phyloP scores from a whole-genome alignment of 129 eudicot genomes.

The Centella asiatica region DNA sequence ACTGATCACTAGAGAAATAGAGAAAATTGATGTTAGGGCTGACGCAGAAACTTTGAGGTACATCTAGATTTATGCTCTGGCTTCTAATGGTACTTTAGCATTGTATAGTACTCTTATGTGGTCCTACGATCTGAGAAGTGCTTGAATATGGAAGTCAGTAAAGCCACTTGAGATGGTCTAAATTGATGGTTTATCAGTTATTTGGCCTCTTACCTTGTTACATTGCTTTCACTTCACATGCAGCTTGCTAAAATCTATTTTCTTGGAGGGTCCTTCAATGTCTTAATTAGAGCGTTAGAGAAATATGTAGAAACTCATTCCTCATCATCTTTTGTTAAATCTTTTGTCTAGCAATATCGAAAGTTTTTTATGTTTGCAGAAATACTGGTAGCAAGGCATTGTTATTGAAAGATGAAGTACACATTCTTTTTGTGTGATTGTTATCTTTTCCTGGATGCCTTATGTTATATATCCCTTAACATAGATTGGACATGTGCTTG shows the following conservation, averaged over 20 bases:
- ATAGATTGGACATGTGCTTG: not conserved
- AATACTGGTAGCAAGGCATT: not conserved
- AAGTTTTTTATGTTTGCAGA: not conserved
- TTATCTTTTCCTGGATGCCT: not conserved
- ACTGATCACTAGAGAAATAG: conserved; percentile 58
- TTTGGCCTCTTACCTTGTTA: not conserved
- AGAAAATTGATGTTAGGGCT: conserved; percentile 90
- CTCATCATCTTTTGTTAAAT: not conserved
- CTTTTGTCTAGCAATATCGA: too few species aligned
- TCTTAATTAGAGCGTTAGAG: not conserved
- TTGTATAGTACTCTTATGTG: not conserved
- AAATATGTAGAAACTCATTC: not conserved
- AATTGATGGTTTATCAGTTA: not conserved
- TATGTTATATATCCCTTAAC: not conserved
- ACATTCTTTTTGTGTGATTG: not conserved
- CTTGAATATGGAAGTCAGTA: not conserved
- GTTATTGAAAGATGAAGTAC: not conserved
- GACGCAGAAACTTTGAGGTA: conserved; percentile 96
- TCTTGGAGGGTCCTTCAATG: not conserved
- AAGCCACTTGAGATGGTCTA: not conserved
- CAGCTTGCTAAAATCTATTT: not conserved
- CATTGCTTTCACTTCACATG: not conserved
- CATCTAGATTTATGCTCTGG: not conserved
- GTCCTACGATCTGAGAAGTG: not conserved
- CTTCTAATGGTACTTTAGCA: not conserved